Evolutionary conservation across 2,329 filamentous ascomycete species (phyloP), one percentile per base, ranked within the genome.

Genomic region (Grosmannia clavigera): DNA sequence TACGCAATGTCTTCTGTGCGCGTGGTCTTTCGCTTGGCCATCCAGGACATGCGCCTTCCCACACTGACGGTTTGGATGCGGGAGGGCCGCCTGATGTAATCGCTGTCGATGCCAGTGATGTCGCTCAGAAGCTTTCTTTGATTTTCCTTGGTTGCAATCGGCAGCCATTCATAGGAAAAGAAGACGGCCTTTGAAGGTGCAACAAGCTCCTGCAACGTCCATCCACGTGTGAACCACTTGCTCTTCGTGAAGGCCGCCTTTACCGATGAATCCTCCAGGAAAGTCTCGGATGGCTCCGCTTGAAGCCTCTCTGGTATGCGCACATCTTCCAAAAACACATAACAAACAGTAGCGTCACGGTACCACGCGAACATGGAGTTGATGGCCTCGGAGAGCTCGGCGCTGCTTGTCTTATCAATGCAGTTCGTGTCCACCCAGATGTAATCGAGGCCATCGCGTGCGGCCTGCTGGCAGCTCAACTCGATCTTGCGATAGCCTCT

Each of bases 391-490:
- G 68, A 68, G 1, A 74, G 64, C 64, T 73, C 72, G 0, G 70
- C 64, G 53, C 66, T 70, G 60, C 66, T 70, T 1, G 62, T 62
- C 61, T 73, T 73, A 62, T 73, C 69, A 60, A 74, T 73, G 58
- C 72, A 74, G 63, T 69, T 72, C 1, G 71, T 73, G 62, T 74
- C 72, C 5, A 72, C 65, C 72, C 72, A 74, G n/a, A 67, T 63
- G 50, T 70, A 73, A 5, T 52, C 62, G 5, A 69, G 58, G 10
- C 65, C 66, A 55, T 72, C 69, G 4, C 61, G 58, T 5, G 29
- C 7, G 2, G 69, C 68, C 10, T 66, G 63, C 46, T 63, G 54
- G 51, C 63, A 65, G 52, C 64, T 64, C 2, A 58, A 60, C 5
- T 63, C 43, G 33, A 72, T 66, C 56, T 71, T 72, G 38, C 38